Conservation (phyloP, 2,329 filamentous ascomycete genomes). For the Microdochium bolleyi region DNA sequence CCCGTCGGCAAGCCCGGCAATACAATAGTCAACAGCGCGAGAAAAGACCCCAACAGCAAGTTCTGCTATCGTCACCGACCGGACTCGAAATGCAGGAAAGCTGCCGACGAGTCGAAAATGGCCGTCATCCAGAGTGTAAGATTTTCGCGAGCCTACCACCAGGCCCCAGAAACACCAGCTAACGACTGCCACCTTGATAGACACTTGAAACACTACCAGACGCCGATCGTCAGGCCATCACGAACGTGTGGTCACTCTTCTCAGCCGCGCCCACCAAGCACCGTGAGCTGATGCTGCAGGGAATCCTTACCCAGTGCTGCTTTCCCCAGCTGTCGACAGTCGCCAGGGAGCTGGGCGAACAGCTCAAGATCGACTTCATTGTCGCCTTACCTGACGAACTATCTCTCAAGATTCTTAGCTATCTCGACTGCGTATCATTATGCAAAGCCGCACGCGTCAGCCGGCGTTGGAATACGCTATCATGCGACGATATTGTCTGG, state of each 20-base stretch:
- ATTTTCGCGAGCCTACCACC: constrained; percentile 10
- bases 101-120: constrained; percentile 95
- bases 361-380: constrained; percentile 96
- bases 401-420: constrained; percentile 87
- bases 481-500: constrained; percentile 98
- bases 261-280: constrained; percentile 92
- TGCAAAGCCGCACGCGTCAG: constrained; percentile 96
- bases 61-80: constrained; percentile 95
- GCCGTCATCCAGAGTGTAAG: constrained; percentile 80
- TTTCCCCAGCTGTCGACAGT: constrained; percentile 95
- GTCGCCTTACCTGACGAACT: constrained; percentile 82
- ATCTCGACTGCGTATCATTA: constrained; percentile 85
- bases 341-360: constrained; percentile 81
- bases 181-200: constrained; percentile 31
- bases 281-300: constrained; percentile 91
- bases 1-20: constrained; percentile 56
- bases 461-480: constrained; percentile 75
- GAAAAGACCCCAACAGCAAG: constrained; percentile 65
- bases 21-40: constrained; percentile 25
- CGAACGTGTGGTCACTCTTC: constrained; percentile 96
- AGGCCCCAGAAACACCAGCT: no score
- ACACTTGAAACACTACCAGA: constrained; percentile 76
- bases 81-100: constrained; percentile 85
- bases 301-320: constrained; percentile 92
- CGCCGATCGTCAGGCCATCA: constrained; percentile 88